Evolutionary conservation across 2,329 filamentous ascomycete species (phyloP).

Genomic region (Verticillium nubilum): DNA sequence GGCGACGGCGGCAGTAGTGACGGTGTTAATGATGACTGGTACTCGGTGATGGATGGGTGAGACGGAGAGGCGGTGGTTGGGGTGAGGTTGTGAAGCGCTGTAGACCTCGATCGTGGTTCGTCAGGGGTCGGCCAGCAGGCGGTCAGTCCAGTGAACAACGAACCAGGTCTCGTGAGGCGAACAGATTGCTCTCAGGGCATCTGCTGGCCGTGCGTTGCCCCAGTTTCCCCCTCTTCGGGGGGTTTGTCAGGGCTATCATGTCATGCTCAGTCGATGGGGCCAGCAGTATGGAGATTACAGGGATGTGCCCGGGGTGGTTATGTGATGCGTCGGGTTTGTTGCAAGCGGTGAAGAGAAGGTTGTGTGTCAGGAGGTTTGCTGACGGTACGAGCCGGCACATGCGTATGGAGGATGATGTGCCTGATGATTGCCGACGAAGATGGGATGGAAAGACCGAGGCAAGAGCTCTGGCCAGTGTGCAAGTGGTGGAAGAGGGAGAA

Average conservation of each 20-base stretch:
- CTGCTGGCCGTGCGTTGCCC: neutral
- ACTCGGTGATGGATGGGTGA: neutral
- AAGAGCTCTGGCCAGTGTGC: no score
- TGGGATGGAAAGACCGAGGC: neutral
- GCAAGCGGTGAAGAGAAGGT: neutral
- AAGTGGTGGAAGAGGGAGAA: neutral
- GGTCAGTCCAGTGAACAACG: neutral
- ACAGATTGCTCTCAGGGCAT: neutral
- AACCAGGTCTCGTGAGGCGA: neutral
- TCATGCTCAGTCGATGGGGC: neutral
- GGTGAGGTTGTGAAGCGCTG: neutral
- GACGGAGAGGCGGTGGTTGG: neutral
- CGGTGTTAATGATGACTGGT: neutral
- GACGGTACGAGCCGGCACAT: neutral
- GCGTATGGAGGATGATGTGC: neutral
- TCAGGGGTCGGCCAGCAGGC: neutral
- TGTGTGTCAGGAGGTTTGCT: neutral
- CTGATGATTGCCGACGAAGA: neutral
- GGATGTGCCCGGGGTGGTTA: neutral
- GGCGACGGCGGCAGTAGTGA: neutral
- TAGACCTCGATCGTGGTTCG: neutral
- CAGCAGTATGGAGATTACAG: neutral
- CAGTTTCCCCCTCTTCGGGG: neutral
- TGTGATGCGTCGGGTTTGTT: neutral
- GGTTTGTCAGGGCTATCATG: neutral